Evolutionary conservation across 352 stramenopile genomes (phyloP).

Genomic region (Globisporangium recalcitrans): DNA sequence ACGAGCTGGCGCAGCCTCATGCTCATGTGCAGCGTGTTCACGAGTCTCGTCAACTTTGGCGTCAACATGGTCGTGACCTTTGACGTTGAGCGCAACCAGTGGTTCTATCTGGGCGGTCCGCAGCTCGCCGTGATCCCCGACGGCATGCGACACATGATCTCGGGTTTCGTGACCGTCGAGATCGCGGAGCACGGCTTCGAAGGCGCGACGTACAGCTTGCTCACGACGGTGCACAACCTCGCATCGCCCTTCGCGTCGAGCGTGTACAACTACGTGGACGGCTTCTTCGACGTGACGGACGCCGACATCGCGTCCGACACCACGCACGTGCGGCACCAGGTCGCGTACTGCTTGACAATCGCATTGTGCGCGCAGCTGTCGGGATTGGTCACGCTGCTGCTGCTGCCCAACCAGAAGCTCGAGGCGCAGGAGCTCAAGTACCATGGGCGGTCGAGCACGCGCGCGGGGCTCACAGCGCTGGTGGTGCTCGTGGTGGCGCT

Average conservation of each 20-base stretch:
- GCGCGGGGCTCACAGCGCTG: constrained; percentile 36
- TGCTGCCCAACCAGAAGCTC: constrained; percentile 60
- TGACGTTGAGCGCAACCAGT: constrained; percentile 55
- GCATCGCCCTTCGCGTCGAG: constrained; percentile 47
- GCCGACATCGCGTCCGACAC: constrained; percentile 54
- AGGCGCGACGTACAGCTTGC: constrained; percentile 52
- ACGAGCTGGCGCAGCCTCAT: constrained; percentile 55
- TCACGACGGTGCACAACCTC: constrained; percentile 65
- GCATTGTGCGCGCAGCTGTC: constrained; percentile 19
- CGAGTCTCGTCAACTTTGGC: constrained; percentile 36
- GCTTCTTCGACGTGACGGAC: constrained; percentile 53
- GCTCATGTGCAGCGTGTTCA: constrained; percentile 37
- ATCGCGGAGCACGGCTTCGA: constrained; percentile 70
- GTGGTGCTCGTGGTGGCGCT: constrained; percentile 33
- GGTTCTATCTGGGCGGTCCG: constrained; percentile 64
- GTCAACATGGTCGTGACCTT: constrained; percentile 52
- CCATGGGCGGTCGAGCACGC: constrained; percentile 35
- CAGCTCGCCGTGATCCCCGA: constrained; percentile 52
- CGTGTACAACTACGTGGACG: constrained; percentile 51
- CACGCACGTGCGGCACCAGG: constrained; percentile 49
- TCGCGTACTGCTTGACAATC: constrained; percentile 52
- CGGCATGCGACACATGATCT: constrained; percentile 55
- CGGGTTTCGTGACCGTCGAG: constrained; percentile 62
- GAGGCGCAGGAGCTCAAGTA: constrained; percentile 58
- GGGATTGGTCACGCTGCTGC: constrained; percentile 38